Conservation (phyloP, 2,329 filamentous ascomycete species). For the Ophiostoma pallidulum region DNA sequence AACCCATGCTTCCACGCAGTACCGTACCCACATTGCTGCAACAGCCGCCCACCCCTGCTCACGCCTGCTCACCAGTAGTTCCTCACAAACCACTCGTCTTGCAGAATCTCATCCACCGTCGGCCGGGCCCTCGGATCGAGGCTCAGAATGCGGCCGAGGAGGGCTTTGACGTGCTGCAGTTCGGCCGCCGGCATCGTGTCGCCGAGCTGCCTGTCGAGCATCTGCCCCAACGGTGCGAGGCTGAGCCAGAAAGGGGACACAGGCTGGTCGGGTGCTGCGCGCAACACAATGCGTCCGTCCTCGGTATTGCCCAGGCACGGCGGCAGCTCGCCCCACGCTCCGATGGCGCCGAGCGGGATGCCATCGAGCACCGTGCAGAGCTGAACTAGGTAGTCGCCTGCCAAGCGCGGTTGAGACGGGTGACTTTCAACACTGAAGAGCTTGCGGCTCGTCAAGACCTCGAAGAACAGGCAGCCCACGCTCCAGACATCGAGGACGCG, state of each 20-base stretch:
- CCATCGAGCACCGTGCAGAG: neutral
- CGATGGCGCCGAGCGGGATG: neutral
- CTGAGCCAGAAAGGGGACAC: no score
- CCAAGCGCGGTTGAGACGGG: neutral
- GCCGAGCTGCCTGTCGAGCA: neutral
- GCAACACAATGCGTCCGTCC: neutral
- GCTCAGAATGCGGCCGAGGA: neutral
- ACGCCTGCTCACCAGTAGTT: no score
- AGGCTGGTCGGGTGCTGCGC: no score
- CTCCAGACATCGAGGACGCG: constrained; percentile 3
- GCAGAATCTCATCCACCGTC: neutral
- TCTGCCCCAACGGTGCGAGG: neutral
- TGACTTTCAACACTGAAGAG: neutral
- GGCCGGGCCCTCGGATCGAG: neutral
- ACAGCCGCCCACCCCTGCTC: no score
- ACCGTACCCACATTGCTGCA: no score
- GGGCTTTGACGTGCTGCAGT: neutral
- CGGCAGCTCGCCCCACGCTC: neutral
- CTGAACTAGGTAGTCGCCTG: neutral
- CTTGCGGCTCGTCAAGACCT: neutral
- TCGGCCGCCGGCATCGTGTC: neutral
- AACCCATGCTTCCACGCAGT: no score
- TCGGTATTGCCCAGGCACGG: neutral
- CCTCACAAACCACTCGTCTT: neutral
- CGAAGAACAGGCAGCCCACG: constrained; percentile 8